Evolutionary conservation across 805 yeast species (phyloP), one percentile per base, ranked within the genome.

Genomic region (Saturnispora kantuleensis): DNA sequence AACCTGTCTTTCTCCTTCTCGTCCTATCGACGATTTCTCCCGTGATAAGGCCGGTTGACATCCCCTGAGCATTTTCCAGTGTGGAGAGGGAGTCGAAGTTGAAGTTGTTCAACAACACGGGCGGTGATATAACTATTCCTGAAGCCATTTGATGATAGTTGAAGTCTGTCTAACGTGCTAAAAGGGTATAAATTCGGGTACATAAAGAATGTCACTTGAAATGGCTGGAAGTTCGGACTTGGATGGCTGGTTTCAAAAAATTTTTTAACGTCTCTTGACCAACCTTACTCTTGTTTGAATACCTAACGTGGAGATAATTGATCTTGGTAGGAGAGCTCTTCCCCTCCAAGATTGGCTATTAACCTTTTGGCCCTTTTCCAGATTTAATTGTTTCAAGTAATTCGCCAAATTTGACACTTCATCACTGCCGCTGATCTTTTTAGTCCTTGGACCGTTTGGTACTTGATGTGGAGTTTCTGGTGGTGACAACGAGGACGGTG

Each of bases 141-240:
- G 46, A 29, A 32, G 42, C 41, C 42, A 38, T 44, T 9, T 29
- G 34, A 21, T n/a, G 11, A 15, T 12, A n/a, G 15, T 29, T 10
- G 10, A 5, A 5, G 10, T 28, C 15, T 26, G 29, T 13, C 8
- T 16, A 28, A 30, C 4, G 21, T 21, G 11, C 5, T 10, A 28
- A 37, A 17, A 37, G 15, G 15, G 15, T 10, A 15, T 15, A 5
- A 9, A 26, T 13, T 37, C 6, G 12, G 18, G 15, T 18, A 34
- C 15, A 34, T 11, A n/a, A 15, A 10, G 17, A 10, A 34, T 15
- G 15, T 13, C 11, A n/a, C 16, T 32, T 38, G 44, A 38, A 42
- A 29, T 42, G 45, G 45, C 45, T 42, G 45, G 45, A 41, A 34
- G n/a, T 42, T 37, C 45, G 45, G 35, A 35, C 21, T 42, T 35